A percentile compares a stretch with the other conserved stretches of the same genome.
Evolutionary conservation across 805 yeast genomes (phyloP).

Genomic region (Sugiyamaella lignohabitans): DNA sequence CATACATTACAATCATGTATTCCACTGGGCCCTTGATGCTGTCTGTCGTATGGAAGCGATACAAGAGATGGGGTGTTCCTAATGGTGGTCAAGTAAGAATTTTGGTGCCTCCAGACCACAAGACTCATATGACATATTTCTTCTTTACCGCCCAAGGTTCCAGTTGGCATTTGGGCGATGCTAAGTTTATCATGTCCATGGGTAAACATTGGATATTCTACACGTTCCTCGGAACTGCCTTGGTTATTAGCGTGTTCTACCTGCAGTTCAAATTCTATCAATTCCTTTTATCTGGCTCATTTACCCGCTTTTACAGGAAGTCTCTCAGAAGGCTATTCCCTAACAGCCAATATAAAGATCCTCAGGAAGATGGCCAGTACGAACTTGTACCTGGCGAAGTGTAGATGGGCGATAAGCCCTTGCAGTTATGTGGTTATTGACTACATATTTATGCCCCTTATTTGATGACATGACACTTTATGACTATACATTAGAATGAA

Average conservation of each 20-base stretch:
- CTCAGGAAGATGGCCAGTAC: neutral
- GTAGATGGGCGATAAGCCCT: too few species aligned
- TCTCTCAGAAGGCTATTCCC: neutral
- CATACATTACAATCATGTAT: conserved; percentile 87
- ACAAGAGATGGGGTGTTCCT: conserved; percentile 65
- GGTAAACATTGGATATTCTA: conserved; percentile 70
- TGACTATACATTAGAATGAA: too few species aligned
- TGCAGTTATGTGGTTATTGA: too few species aligned
- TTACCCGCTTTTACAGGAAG: neutral
- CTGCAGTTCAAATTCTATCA: conserved; percentile 14
- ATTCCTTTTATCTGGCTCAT: conserved; percentile 9
- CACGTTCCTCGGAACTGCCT: conserved; percentile 51
- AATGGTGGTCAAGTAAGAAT: conserved; percentile 64
- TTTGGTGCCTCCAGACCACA: conserved; percentile 52
- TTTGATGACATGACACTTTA: too few species aligned
- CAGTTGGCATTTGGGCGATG: conserved; percentile 90
- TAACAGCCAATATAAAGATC: neutral
- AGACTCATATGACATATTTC: conserved; percentile 48
- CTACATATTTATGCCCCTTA: neutral
- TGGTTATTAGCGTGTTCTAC: conserved; percentile 24
- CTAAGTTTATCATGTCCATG: conserved; percentile 64
- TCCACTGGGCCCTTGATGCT: conserved; percentile 88
- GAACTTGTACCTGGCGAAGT: neutral
- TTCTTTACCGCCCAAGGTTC: conserved; percentile 77
- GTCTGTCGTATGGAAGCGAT: conserved; percentile 81